Base-by-base conservation (phyloP, 345 rosid species). In the Zanthoxylum bungeanum region DNA sequence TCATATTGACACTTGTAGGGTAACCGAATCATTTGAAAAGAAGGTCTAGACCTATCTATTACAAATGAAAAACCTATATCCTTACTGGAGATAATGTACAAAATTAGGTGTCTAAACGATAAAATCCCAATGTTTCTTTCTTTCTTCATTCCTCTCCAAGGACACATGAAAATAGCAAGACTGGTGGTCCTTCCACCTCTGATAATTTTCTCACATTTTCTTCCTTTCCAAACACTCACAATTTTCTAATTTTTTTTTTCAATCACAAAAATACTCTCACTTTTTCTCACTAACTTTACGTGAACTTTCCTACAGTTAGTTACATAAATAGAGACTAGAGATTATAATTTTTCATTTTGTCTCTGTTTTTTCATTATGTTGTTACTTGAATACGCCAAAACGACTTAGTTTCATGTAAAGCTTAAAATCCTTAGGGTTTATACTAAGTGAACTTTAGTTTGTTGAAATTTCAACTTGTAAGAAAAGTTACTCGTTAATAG, bases 201-300 rank as follows among this genome's bases (percentile, higher is more conserved):
- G 34, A 12, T 24, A 11, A 25, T 14, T 24, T 39, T 10, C 50
- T 16, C 33, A 28, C 36, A 14, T 21, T 57, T 57, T 57, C 60
- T 57, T 57, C 60, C 36, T 57, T 57, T 57, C 60, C 60, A 57
- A 57, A 30, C 60, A 28, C 60, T 28, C 60, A 30, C 67, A 24
- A 24, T 40, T 5, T 12, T 22, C 52, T 16, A 9, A n/a, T 5
- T 1, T 24, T 40, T 3, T 17, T 6, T 16, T 22, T 24, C 16
- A 40, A 31, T 19, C 28, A 22, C 68, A 62, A 16, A 60, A 17
- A 39, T 27, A 3, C 47, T 57, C 66, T 21, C 64, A 51, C 44
- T 60, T 71, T n/a, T 60, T 31, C 53, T 72, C 47, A 36, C 56
- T 55, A 12, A 60, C 62, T 67, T 68, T 47, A 34, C 62, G 21